Conservation (phyloP, 2,329 filamentous ascomycete species). For the Phialemonium atrogriseum region DNA sequence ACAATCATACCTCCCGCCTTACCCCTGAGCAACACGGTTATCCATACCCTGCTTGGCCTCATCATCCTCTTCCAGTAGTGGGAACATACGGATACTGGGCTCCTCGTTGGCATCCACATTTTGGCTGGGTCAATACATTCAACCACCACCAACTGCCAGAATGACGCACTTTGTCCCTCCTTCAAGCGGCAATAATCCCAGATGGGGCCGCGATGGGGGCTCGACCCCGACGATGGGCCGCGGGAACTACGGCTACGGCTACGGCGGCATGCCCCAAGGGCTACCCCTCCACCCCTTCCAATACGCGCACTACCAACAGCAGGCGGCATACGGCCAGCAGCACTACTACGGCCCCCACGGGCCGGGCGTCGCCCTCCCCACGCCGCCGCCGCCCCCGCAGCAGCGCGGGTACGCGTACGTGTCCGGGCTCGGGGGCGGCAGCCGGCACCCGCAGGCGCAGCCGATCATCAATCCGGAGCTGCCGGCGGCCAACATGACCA, state of each 20-base stretch:
- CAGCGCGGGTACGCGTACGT: conserved; percentile 6
- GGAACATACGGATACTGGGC: conserved; percentile 3
- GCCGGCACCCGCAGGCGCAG: conserved; percentile 31
- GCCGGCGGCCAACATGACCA: conserved; percentile 46
- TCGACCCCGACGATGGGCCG: conserved; percentile 5
- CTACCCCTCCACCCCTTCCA: neutral
- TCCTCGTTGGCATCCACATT: neutral
- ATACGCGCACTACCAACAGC: neutral
- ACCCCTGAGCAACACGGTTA: too few relatives aligned
- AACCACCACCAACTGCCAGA: neutral
- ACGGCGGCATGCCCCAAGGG: neutral
- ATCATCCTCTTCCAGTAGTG: conserved; percentile 1
- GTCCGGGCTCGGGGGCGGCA: conserved; percentile 17
- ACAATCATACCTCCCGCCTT: too few relatives aligned
- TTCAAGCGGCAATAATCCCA: conserved; percentile 11
- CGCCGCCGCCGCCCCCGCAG: conserved; percentile 5
- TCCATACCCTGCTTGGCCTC: too few relatives aligned
- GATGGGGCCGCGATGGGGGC: conserved; percentile 12
- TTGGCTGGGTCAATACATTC: neutral
- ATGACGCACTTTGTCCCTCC: conserved; percentile 7
- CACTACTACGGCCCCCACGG: neutral
- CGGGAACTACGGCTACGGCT: neutral
- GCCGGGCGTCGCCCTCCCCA: conserved; percentile 2
- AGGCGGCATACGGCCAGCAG: neutral
- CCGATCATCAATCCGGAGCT: conserved; percentile 35